Evolutionary conservation across 73 alveolate species (phyloP), one percentile per base, ranked within the genome.

Genomic region (Uronychia binucleata): DNA sequence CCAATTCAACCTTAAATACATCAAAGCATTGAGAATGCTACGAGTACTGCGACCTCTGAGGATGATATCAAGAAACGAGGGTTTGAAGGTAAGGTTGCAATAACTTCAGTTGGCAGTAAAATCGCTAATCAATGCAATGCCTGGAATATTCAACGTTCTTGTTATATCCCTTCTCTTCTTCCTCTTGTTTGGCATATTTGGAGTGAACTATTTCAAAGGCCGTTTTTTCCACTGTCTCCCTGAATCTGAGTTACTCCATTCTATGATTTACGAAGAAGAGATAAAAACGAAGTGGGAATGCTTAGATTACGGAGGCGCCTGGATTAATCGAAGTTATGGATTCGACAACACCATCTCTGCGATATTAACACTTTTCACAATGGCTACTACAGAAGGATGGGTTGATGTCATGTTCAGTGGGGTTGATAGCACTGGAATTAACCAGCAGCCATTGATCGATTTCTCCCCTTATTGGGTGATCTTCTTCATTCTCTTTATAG

Each of bases 1-100:
- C 29, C 31, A 28, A 26, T 19, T 88, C 31, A 77, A 79, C 60
- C 58, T 59, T 1, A 29, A 83, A 1, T 85, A 85, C 59, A 77
- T 97, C 57, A 96, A 96, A 90, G 95, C 95, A 19, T 84, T 96
- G 57, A 96, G 99, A 92, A 83, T 97, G 78, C 89, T 97, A 74
- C 86, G 99, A 88, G 92, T 96, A 29, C 93, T 97, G 25, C 81
- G 99, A 35, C 99, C 99, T 0, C 82, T 97, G 33, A 96, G 99
- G 87, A 78, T 96, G 32, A 93, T 97, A 31, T 93, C 97, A 0
- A 94, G 93, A 78, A 97, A 97, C 83, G 82, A 90, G 46, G 96
- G 96, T 28, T 74, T 93, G 33, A 90, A 90, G 67, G 46, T 93
- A 59, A 58, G 34, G 26, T 74, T 8, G 27, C 27, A 30, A 0